These are phyloP conservation scores for Choanephora cucurbitarum DNA, from an alignment of 371 early-diverging fungal genomes.

Conservation along the genomic window DNA sequence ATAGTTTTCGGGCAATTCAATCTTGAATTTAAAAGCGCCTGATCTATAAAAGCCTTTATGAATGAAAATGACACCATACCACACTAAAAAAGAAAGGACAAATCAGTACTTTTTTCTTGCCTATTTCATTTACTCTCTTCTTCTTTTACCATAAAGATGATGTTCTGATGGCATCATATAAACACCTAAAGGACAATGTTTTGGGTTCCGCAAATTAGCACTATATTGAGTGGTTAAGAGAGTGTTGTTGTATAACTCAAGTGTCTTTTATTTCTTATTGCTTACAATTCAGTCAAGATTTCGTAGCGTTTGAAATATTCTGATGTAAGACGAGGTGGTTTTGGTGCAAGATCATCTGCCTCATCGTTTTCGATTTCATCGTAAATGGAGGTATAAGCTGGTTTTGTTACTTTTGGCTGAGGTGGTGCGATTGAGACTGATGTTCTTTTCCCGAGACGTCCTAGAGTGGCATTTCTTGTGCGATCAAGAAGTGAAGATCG, in stretches of 20 bases:
- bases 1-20: constrained; percentile 87
- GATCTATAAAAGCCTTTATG: constrained; percentile 91
- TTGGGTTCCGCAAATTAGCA: constrained; percentile 73
- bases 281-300: constrained; percentile 56
- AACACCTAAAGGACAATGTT: constrained; percentile 82
- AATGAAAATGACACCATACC: constrained; percentile 87
- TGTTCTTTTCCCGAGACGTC: neutral
- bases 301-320: constrained; percentile 48
- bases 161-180: constrained; percentile 85
- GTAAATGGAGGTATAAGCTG: neutral
- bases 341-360: neutral
- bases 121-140: neutral
- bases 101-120: neutral
- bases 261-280: neutral
- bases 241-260: neutral
- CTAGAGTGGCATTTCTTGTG: neutral
- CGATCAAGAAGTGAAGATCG: neutral
- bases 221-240: constrained; percentile 33
- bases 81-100: constrained; percentile 45
- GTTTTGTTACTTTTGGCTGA: neutral
- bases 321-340: constrained; percentile 15
- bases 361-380: neutral
- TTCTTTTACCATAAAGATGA: constrained; percentile 66
- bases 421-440: neutral
- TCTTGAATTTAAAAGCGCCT: constrained; percentile 91